These are phyloP conservation scores for Fonsecaea nubica DNA, from an alignment of 2,329 filamentous ascomycete species.

Conservation along the genomic window DNA sequence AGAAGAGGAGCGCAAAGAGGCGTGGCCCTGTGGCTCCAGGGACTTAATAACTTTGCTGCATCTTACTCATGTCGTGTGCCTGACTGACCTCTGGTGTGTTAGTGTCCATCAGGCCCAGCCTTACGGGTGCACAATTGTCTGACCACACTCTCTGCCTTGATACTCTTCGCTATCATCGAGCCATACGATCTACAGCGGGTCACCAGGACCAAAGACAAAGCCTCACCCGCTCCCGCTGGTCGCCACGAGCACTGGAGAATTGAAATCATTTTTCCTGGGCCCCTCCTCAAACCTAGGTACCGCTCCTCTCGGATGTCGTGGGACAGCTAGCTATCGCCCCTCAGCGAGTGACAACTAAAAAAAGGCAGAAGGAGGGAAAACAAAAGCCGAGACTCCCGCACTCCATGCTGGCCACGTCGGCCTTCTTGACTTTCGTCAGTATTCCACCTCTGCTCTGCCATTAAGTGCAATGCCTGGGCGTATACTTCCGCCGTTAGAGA, in stretches of 20 bases:
- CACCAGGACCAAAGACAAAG: constrained; percentile 2
- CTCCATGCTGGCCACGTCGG: background rate
- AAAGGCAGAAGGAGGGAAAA: background rate
- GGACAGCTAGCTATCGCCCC: background rate
- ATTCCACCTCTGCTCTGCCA: background rate
- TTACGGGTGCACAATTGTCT: background rate
- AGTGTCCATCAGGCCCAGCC: background rate
- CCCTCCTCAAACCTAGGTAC: background rate
- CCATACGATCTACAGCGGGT: background rate
- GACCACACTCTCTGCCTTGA: background rate
- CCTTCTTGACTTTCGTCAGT: background rate
- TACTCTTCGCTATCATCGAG: background rate
- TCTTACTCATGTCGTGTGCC: constrained; percentile 27
- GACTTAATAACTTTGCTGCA: constrained; percentile 6
- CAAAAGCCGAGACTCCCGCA: constrained; percentile 19
- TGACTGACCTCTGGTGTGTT: constrained; percentile 3
- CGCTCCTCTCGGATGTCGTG: constrained; percentile 6
- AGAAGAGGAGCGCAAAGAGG: background rate
- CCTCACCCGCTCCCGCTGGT: background rate
- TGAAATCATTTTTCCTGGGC: background rate
- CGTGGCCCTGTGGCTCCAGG: background rate
- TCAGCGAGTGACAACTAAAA: background rate
- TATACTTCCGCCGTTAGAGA: background rate
- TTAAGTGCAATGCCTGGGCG: background rate
- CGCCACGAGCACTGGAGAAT: background rate